A percentile compares a stretch with the other conserved stretches of the same genome.
Conservation (phyloP, 2,329 filamentous ascomycete genomes). For the Falciphora oryzae region DNA sequence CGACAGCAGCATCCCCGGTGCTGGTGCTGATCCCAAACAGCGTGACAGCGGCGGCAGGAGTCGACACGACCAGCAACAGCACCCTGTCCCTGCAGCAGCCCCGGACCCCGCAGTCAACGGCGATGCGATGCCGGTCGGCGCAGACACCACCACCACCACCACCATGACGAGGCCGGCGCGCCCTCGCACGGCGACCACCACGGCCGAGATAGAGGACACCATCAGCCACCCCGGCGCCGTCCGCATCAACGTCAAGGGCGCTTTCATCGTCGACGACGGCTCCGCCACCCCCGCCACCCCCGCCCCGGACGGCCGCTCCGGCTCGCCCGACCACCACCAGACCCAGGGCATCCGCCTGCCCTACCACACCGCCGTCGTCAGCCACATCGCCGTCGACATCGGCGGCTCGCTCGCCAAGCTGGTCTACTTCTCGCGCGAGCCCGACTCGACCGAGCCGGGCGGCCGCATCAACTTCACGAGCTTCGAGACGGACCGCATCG, state of each 20-base stretch:
- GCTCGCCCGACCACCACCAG: slow-evolving; percentile 36
- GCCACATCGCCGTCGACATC: slow-evolving; percentile 96
- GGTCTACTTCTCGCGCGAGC: slow-evolving; percentile 92
- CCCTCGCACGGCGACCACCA: slow-evolving; percentile 39
- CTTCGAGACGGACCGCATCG: slow-evolving; percentile 93
- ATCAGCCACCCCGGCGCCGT: slow-evolving; percentile 64
- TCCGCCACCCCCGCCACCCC: slow-evolving; percentile 14
- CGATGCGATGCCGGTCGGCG: not conserved
- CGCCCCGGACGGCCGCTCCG: not conserved
- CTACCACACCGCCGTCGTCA: slow-evolving; percentile 91
- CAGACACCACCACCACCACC: slow-evolving; percentile 1
- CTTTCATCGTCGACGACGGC: slow-evolving; percentile 68
- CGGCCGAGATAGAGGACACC: slow-evolving; percentile 54
- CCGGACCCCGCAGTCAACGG: not conserved
- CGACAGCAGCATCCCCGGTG: too few species aligned
- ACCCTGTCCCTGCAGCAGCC: not conserved
- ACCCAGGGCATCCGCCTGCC: slow-evolving; percentile 93
- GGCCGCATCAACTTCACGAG: slow-evolving; percentile 91
- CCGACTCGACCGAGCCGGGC: slow-evolving; percentile 70
- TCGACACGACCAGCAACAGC: not conserved
- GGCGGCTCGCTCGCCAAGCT: slow-evolving; percentile 93
- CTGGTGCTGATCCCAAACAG: not conserved
- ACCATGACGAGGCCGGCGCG: slow-evolving; percentile 13
- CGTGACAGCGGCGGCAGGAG: not conserved
- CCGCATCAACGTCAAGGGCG: slow-evolving; percentile 93